Base-by-base conservation (phyloP, 192 early-diverging fungal genomes). In the Podila clonocystis region DNA sequence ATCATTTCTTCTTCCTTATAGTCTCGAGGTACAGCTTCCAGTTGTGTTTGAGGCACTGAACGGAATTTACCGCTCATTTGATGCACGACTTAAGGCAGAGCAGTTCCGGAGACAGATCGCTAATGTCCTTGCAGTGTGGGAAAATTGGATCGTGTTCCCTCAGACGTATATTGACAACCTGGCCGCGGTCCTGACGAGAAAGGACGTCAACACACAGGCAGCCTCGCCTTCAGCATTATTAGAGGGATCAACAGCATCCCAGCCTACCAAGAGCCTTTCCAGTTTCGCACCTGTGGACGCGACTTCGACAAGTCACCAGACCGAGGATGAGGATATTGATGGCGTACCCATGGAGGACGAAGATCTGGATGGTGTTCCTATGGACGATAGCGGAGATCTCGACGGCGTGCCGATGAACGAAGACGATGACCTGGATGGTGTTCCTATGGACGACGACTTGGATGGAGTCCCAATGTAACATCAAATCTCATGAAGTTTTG, bases 101-200 rank as follows among this genome's bases (percentile, higher is more conserved):
- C 92, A 94, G 60, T 91, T 93, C 52, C 80, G 88, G 86, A 84
- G 86, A 69, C 92, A 86, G 65, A 90, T 91, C 50, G 82, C 85
- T 20, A 85, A 67, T 9, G 88, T 94, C 8, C 74, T 98, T 48
- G 85, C 82, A 5, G 92, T 94, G 17, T 98, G 96, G 97, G 95
- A 98, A 72, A 89, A 85, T 49, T 95, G 97, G 94, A 93, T 93
- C 82, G 87, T 98, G 20, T 98, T 95, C 79, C 91, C 94, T 9
- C 83, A 88, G 61, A 82, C 86, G 24, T 91, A 89, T 63, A 88
- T 90, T 38, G 91, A 90, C 48, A 79, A 85, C 48, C 74, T 93
- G 62, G 70, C 84, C 22, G 80, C 52, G 15, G 68, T 80, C 7
- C 92, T 94, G 67, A 75, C 83, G 73, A 85, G 67, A 13, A 80